phyloP scores from a whole-genome alignment of 176 grass and related monocot genomes.

The Zizania latifolia region DNA sequence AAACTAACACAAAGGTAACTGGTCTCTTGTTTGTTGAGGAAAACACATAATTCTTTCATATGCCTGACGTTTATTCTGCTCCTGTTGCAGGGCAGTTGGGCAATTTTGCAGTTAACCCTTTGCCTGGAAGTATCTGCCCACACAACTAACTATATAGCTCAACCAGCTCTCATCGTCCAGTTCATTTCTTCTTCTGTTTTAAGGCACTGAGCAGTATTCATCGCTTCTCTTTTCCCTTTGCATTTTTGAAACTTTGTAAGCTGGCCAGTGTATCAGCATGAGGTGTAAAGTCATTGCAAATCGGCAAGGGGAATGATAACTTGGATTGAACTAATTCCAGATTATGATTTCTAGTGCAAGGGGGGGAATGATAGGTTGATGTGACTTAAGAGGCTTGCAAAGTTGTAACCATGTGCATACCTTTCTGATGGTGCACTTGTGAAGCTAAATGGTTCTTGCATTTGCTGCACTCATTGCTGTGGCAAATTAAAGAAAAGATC shows the following conservation, averaged over 20 bases:
- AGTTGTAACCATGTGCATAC: constrained; percentile 21
- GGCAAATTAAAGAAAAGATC: background rate
- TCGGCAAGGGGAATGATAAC: constrained; percentile 28
- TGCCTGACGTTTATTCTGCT: background rate
- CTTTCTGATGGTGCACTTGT: constrained; percentile 33
- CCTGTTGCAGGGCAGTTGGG: constrained; percentile 38
- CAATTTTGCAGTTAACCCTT: constrained; percentile 56
- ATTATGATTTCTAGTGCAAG: constrained; percentile 33
- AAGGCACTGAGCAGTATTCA: background rate
- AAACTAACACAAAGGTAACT: constrained; percentile 50
- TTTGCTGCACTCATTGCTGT: constrained; percentile 40
- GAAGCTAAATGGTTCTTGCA: constrained; percentile 47
- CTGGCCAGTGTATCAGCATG: constrained; percentile 7
- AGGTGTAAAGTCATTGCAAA: constrained; percentile 39
- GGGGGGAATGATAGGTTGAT: constrained; percentile 37
- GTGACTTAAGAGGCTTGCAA: constrained; percentile 48
- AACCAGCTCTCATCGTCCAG: background rate
- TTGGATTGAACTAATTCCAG: constrained; percentile 21
- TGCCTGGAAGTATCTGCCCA: constrained; percentile 20
- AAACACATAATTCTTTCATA: constrained; percentile 4
- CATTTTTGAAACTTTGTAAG: constrained; percentile 19
- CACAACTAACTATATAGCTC: constrained; percentile 37
- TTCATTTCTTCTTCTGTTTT: background rate
- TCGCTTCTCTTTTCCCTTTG: background rate
- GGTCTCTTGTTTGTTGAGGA: background rate